A percentile compares a stretch with the other conserved stretches of the same genome.
Conservation (phyloP, 371 early-diverging fungal genomes). For the Mortierella sp. region DNA sequence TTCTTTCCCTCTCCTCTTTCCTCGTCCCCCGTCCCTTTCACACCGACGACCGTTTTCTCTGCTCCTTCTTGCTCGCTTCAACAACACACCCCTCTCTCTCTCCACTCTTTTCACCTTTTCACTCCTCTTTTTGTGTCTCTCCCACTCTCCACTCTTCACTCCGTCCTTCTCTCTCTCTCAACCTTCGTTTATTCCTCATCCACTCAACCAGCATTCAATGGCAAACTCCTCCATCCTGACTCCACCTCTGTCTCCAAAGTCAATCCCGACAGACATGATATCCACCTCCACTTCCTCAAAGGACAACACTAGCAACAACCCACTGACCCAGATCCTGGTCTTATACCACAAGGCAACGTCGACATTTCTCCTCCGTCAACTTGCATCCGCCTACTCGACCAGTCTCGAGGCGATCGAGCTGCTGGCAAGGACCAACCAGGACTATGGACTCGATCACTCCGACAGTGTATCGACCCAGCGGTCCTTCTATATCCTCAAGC, state of each 20-base stretch:
- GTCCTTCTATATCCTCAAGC: conserved; percentile 45
- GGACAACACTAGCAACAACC: not conserved
- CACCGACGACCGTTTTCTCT: too few relatives aligned
- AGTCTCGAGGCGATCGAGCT: conserved; percentile 46
- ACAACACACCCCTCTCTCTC: not conserved
- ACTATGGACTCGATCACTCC: conserved; percentile 33
- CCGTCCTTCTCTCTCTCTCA: not conserved
- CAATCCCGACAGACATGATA: conserved; percentile 17
- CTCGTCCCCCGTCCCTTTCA: not conserved
- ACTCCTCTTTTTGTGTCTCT: not conserved
- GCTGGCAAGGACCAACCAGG: conserved; percentile 28
- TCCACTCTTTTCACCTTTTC: too few relatives aligned
- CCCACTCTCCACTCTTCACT: not conserved
- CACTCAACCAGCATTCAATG: conserved; percentile 1
- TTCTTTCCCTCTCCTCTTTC: not conserved
- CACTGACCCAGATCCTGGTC: conserved; percentile 14
- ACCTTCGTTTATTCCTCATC: not conserved
- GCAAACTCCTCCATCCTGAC: conserved; percentile 31
- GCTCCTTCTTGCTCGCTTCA: not conserved
- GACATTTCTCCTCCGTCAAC: conserved; percentile 47
- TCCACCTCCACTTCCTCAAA: not conserved
- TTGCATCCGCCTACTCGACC: conserved; percentile 40
- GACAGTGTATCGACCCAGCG: conserved; percentile 29
- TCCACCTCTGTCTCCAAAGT: conserved; percentile 41
- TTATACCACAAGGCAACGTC: conserved; percentile 53